A percentile compares a stretch with the other conserved stretches of the same genome.
Conservation (phyloP, 306 rosid genomes). For the Albizia julibrissin region DNA sequence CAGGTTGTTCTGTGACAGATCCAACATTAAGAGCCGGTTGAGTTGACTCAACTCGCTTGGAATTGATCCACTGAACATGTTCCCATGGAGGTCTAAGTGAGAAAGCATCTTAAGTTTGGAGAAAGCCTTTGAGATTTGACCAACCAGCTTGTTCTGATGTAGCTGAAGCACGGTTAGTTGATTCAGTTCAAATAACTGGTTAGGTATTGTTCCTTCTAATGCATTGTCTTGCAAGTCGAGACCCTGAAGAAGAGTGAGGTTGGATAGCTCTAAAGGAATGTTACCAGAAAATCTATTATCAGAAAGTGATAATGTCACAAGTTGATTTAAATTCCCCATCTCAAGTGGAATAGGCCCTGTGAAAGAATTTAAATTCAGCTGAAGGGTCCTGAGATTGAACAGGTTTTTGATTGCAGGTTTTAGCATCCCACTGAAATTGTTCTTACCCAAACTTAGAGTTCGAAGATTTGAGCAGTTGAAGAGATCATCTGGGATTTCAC, state of each 20-base stretch:
- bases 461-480: conserved; percentile 68
- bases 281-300: conserved; percentile 68
- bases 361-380: conserved; percentile 50
- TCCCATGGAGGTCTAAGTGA: conserved; percentile 61
- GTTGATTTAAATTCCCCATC: conserved; percentile 67
- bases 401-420: conserved; percentile 66
- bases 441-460: conserved; percentile 49
- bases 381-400: conserved; percentile 45
- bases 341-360: conserved; percentile 69
- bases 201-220: conserved; percentile 73
- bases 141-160: conserved; percentile 62
- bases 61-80: conserved; percentile 67
- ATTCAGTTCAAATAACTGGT: conserved; percentile 53
- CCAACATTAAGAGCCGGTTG: conserved; percentile 50
- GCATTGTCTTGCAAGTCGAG: conserved; percentile 52
- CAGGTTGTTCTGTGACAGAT: conserved; percentile 70
- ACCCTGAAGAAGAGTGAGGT: conserved; percentile 73
- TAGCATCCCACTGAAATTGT: conserved; percentile 59
- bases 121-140: conserved; percentile 70
- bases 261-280: conserved; percentile 63
- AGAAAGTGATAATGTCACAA: conserved; percentile 47
- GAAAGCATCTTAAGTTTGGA: conserved; percentile 74
- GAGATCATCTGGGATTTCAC: conserved; percentile 81
- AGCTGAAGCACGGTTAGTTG: conserved; percentile 46
- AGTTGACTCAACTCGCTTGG: conserved; percentile 63